Conservation (phyloP, 2,329 filamentous ascomycete genomes). For the Ophiocordyceps sinensis region DNA sequence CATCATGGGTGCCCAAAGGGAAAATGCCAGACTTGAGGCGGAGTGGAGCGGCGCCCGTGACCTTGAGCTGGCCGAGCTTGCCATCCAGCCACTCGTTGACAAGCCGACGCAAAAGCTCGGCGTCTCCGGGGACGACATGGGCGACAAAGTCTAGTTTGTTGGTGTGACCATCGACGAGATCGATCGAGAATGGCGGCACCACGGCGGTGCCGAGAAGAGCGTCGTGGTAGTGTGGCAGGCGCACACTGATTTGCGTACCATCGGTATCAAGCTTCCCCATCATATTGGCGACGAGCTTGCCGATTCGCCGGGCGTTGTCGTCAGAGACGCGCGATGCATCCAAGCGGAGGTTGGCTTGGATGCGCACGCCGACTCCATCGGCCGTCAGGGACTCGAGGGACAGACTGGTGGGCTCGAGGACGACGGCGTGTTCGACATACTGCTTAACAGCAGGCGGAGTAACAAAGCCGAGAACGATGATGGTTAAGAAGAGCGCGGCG, state of each 20-base stretch:
- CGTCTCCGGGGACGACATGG: constrained; percentile 60
- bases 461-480: constrained; percentile 69
- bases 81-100: constrained; percentile 84
- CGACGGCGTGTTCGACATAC: constrained; percentile 71
- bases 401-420: constrained; percentile 70
- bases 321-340: constrained; percentile 65
- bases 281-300: constrained; percentile 66
- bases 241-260: constrained; percentile 58
- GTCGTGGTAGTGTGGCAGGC: constrained; percentile 70
- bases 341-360: constrained; percentile 70
- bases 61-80: constrained; percentile 51
- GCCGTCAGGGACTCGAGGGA: constrained; percentile 75
- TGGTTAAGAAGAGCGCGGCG: constrained; percentile 45
- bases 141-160: constrained; percentile 69
- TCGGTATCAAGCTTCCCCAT: constrained; percentile 62
- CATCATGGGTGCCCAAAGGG: constrained; percentile 58
- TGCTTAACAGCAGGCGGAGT: constrained; percentile 66
- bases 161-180: constrained; percentile 61
- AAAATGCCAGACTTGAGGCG: constrained; percentile 67
- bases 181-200: constrained; percentile 61
- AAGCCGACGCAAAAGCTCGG: constrained; percentile 62
- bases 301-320: constrained; percentile 57
- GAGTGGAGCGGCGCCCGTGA: constrained; percentile 61
- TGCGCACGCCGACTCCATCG: constrained; percentile 61
- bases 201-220: constrained; percentile 62